Base-by-base conservation (phyloP, 805 yeast species). In the Kuraishia floccosa region DNA sequence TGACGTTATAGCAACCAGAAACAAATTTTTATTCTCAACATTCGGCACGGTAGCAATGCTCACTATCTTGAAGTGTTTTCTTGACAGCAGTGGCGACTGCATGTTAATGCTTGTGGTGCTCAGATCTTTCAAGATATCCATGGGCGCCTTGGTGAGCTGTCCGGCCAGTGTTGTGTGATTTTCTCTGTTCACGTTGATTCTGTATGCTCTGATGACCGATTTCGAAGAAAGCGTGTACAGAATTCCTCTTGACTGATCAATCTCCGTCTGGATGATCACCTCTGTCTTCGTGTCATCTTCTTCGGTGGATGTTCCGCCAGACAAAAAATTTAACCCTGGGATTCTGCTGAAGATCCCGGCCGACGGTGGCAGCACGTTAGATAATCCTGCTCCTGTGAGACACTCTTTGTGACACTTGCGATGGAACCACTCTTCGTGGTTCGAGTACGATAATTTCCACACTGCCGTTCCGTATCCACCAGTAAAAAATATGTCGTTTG, bases 391-490 rank as follows among this genome's bases (percentile, higher is more conserved):
- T 54, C 72, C 75, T 27, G 96, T 85, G 33, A 83, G 65, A 50
- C 96, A 85, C 25, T 78, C 73, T 51, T 86, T 86, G 42, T 73
- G 74, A 47, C 94, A 82, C 43, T 77, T 81, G 46, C 82, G 78
- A 39, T 76, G 73, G 49, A 85, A 85, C 83, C 95, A 89, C 33
- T 83, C 78, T 29, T 85, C 91, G 17, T 80, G 69, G 40, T 77
- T 80, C 5, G 87, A 69, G 49, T 91, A 91, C 36, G 73, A 76
- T 33, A 91, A 60, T 47, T 84, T 89, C 95, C 96, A 91, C 26
- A 91, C 64, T 42, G 87, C 75, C 23, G 64, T 56, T 2, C 86
- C 89, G 40, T 82, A 85, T 14, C 77, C 73, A n/a, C 94, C 93
- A 6, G 82, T 66, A 51, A 93, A 84, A 49, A 83, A 84, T 4